Base-by-base conservation (phyloP, 768 basidiomycete species). In the Amanita phalloides region DNA sequence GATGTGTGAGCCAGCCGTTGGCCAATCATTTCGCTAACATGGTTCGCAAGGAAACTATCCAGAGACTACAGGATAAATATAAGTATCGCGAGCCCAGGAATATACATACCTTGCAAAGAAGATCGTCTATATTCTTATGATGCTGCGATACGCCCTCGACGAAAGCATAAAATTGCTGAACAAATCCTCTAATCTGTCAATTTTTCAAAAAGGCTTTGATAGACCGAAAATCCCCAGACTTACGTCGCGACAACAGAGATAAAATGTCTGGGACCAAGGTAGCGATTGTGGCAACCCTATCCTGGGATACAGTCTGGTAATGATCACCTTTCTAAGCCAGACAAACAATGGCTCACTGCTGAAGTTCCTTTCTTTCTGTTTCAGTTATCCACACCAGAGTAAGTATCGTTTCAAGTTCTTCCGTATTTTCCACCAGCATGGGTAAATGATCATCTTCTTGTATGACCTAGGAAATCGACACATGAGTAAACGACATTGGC, bases 221-320 rank as follows among this genome's bases (percentile, higher is more conserved):
- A 11, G 6, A 48, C 48, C 37, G 33, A 55, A 46, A 7, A 17
- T 43, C 11, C n/a, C 9, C 17, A 53, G 32, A 54, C 73, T 26
- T 64, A 90, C 90, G 61, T 89, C 82, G 71, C 90, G 86, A 63
- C 95, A 97, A 60, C 90, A 95, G n/a, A 88, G 71, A 58, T 92
- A 89, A 66, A 97, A 98, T 1, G 89, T 87, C 63, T 89, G 86
- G 0, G 95, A 98, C 89, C 95, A 99, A 1, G 96, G 93, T 37
- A 99, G 72, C 25, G 74, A 72, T 52, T 84, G 71, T 4, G 93
- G 91, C 49, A 84, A 67, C 6, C 75, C 58, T 49, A 70, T 72
- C 60, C 91, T 90, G 51, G 21, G 20, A 42, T 42, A 10, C 26
- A 41, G 28, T 25, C n/a, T 57, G 36, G 33, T 55, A 59, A 37